Percentiles rank a stretch among this genome's conserved stretches.
These are phyloP conservation scores for Nemania abortiva DNA, from an alignment of 2,329 filamentous ascomycete species.

Conservation along the genomic window DNA sequence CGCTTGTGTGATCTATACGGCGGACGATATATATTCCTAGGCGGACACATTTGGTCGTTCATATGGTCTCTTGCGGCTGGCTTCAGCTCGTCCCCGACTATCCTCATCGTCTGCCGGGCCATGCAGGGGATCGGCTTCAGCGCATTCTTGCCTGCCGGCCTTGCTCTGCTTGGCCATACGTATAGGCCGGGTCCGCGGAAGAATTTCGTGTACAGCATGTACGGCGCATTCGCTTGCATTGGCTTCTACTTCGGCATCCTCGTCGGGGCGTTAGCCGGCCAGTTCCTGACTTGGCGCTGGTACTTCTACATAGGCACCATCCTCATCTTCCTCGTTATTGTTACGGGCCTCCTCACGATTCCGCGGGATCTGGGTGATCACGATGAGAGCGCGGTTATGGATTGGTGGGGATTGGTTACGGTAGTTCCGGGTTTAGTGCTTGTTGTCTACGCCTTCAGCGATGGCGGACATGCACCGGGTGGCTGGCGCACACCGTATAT, in stretches of 20 bases:
- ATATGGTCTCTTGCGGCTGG: constrained; percentile 77
- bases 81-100: constrained; percentile 74
- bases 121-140: constrained; percentile 80
- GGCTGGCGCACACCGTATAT: constrained; percentile 83
- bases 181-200: constrained; percentile 77
- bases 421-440: constrained; percentile 75
- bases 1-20: constrained; percentile 70
- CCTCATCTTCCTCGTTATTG: constrained; percentile 44
- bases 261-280: constrained; percentile 70
- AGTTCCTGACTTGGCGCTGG: constrained; percentile 72
- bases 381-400: constrained; percentile 67
- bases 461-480: constrained; percentile 74
- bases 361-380: constrained; percentile 48
- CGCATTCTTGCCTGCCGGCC: constrained; percentile 76
- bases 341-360: constrained; percentile 47
- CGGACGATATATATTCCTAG: constrained; percentile 70
- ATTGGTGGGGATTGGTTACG: constrained; percentile 73
- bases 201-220: constrained; percentile 71
- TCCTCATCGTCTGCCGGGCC: constrained; percentile 80
- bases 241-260: constrained; percentile 74
- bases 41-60: constrained; percentile 72
- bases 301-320: constrained; percentile 75
- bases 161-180: constrained; percentile 73
- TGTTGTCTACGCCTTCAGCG: constrained; percentile 80
- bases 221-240: constrained; percentile 66